phyloP scores from a whole-genome alignment of 2,329 filamentous ascomycete genomes.

The Xenoacremonium recifei region DNA sequence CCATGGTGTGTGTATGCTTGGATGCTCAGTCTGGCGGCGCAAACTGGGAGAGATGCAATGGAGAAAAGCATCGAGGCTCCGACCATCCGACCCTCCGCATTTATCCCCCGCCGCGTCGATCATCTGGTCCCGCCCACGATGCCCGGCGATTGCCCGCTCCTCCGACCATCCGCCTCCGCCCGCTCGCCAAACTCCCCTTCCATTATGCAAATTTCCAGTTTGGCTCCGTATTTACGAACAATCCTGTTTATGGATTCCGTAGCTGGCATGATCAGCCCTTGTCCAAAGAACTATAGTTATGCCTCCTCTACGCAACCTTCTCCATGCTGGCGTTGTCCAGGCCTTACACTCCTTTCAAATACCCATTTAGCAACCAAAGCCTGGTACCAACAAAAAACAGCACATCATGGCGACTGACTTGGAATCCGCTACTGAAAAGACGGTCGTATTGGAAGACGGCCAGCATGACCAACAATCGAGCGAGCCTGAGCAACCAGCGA shows the following conservation, averaged over 20 bases:
- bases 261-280: conserved; percentile 5
- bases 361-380: conserved; percentile 11
- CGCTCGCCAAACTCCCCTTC: neutral
- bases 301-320: conserved; percentile 1
- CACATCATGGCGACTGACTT: conserved; percentile 12
- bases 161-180: conserved; percentile 9
- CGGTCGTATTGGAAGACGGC: conserved; percentile 5
- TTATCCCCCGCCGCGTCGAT: conserved; percentile 1
- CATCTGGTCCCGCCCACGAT: conserved; percentile 2
- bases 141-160: conserved; percentile 2
- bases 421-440: conserved; percentile 11
- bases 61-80: conserved; percentile 9
- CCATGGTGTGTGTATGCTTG: conserved; percentile 7
- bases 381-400: conserved; percentile 6
- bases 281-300: conserved; percentile 8
- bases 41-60: conserved; percentile 8
- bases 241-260: conserved; percentile 9
- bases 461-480: conserved; percentile 13
- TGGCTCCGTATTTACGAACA: conserved; percentile 6
- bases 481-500: conserved; percentile 9
- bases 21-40: conserved; percentile 6
- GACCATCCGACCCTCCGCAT: conserved; percentile 11
- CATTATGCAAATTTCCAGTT: conserved; percentile 6
- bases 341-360: conserved; percentile 3
- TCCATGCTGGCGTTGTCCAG: conserved; percentile 6